Evolutionary conservation across 345 rosid genomes (phyloP), one percentile per base, ranked within the genome.

Genomic region (Citrus glauca): DNA sequence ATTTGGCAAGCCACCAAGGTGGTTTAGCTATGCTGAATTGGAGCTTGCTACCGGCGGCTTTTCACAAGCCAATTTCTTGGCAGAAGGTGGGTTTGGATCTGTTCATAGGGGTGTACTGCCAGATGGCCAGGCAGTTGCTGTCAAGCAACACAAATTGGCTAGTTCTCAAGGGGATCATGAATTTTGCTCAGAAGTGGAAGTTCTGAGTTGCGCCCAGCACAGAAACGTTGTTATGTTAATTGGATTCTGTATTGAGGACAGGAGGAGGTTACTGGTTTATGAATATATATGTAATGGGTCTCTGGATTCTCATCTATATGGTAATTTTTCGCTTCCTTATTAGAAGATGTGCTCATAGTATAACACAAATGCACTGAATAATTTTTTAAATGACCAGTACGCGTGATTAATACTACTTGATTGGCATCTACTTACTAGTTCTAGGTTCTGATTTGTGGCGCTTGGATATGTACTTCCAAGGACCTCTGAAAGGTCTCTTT

Each of bases 141-240:
- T 97, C 42, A 97, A 97, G 90, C 99, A 97, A 78, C 98, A 97
- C 86, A 97, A 97, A 77, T 71, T 97, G 80, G 99, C 99, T 28
- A 97, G 99, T 85, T 91, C 99, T 60, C 98, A 97, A 81, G 99
- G 99, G 81, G 99, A 97, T 89, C 88, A 85, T 4, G 99, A 97
- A 83, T 97, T 97, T 85, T 97, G 99, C 85, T 97, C 98, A 0
- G 99, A 97, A 86, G 99, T 97, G 53, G 99, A 97, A 88, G 99
- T 97, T 75, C 87, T 97, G 75, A 94, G 98, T 80, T 97, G 99
- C 84, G 99, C 99, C 61, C 99, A 97, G 87, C 99, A 94, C 81
- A 87, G 98, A 77, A 97, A 97, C 71, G 99, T 94, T 59, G 99
- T 94, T 45, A 94, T 94, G 98, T 84, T 97, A 76, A 93, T 97